Conservation (phyloP, 805 yeast species). For the Kluyveromyces aestuarii region DNA sequence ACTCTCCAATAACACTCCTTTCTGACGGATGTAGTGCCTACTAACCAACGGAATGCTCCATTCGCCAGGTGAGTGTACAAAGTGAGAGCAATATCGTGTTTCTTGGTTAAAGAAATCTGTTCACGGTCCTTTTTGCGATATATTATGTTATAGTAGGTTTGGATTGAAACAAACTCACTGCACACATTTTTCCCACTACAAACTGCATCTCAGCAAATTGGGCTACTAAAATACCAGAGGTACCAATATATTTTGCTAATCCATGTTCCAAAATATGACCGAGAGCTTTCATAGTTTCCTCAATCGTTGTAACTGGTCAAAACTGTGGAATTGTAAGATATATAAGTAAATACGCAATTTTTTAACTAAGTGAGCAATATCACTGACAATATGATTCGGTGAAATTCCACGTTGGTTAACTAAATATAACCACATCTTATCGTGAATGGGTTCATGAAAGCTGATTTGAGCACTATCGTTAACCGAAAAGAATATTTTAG, state of each 20-base stretch:
- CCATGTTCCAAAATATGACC: conserved; percentile 45
- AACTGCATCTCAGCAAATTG: conserved; percentile 45
- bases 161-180: too few relatives aligned
- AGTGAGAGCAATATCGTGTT: too few relatives aligned
- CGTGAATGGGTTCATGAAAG: too few relatives aligned
- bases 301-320: conserved; percentile 38
- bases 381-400: conserved; percentile 40
- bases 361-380: conserved; percentile 31
- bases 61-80: too few relatives aligned
- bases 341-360: conserved; percentile 43
- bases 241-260: conserved; percentile 45
- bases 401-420: conserved; percentile 32
- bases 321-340: conserved; percentile 47
- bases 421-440: not conserved
- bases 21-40: too few relatives aligned
- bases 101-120: too few relatives aligned
- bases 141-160: too few relatives aligned
- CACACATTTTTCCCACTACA: conserved; percentile 35
- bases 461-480: not conserved
- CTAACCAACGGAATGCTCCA: too few relatives aligned
- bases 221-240: conserved; percentile 46
- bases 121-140: too few relatives aligned
- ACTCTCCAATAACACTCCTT: too few relatives aligned
- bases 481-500: conserved; percentile 1
- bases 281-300: conserved; percentile 44